Percentiles rank a stretch among this genome's conserved stretches.
phyloP scores from a whole-genome alignment of 2,329 filamentous ascomycete species.

The Coniochaeta sp. region DNA sequence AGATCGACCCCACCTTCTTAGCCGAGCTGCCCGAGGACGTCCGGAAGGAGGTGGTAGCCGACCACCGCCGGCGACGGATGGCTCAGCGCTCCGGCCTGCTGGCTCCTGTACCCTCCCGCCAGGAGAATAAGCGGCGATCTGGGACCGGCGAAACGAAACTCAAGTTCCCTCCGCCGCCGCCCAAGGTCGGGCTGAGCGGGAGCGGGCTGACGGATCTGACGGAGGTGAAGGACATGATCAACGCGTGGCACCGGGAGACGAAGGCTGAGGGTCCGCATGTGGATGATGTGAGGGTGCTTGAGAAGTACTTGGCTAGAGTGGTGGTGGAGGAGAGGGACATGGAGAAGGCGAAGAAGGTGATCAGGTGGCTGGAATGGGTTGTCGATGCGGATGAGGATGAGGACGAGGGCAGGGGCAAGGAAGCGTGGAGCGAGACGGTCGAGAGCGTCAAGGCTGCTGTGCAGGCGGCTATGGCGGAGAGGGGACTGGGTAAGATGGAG shows the following conservation, averaged over 20 bases:
- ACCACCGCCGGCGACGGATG: slow-evolving; percentile 59
- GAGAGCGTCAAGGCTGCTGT: slow-evolving; percentile 39
- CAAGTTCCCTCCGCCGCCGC: slow-evolving; percentile 37
- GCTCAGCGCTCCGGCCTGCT: slow-evolving; percentile 41
- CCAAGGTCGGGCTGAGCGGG: slow-evolving; percentile 38
- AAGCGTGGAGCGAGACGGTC: slow-evolving; percentile 40
- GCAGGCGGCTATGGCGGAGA: slow-evolving; percentile 45
- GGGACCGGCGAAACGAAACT: slow-evolving; percentile 33
- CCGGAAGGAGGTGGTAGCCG: slow-evolving; percentile 67
- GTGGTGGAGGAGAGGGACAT: slow-evolving; percentile 72
- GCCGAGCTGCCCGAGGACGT: slow-evolving; percentile 78
- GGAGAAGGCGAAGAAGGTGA: slow-evolving; percentile 82
- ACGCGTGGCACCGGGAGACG: slow-evolving; percentile 70
- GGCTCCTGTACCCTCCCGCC: slow-evolving; percentile 25
- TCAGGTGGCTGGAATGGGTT: slow-evolving; percentile 61
- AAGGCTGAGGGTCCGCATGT: slow-evolving; percentile 66
- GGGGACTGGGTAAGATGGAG: slow-evolving; percentile 50
- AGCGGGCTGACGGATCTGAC: slow-evolving; percentile 31
- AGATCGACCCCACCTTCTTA: slow-evolving; percentile 66
- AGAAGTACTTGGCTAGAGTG: slow-evolving; percentile 65
- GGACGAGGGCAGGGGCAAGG: slow-evolving; percentile 25
- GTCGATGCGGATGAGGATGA: slow-evolving; percentile 39
- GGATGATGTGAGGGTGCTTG: slow-evolving; percentile 70
- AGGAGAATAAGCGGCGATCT: slow-evolving; percentile 13
- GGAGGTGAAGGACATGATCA: slow-evolving; percentile 69